Evolutionary conservation across 2,329 filamentous ascomycete genomes (phyloP).

Genomic region (Bertia moriformis): DNA sequence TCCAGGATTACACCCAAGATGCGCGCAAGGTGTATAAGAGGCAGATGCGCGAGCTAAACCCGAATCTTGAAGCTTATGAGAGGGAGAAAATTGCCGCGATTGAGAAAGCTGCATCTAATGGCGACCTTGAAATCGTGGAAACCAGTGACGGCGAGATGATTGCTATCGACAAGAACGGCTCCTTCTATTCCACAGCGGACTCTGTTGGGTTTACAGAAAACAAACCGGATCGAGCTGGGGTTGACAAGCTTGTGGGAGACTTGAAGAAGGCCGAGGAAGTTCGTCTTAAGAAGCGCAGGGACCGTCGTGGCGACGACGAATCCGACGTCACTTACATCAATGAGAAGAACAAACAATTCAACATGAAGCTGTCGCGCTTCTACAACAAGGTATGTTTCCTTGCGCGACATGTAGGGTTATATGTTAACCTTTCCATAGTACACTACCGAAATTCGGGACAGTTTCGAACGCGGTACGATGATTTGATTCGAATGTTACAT

Average conservation of each 20-base stretch:
- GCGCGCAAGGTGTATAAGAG: conserved; percentile 88
- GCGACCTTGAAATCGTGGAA: conserved; percentile 84
- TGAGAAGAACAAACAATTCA: conserved; percentile 99
- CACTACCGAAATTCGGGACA: conserved; percentile 89
- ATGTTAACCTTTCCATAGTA: conserved; percentile 45
- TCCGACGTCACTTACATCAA: conserved; percentile 97
- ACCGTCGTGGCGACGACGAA: conserved; percentile 68
- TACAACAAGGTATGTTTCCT: conserved; percentile 53
- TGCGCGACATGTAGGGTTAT: background rate
- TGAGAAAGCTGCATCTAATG: conserved; percentile 69
- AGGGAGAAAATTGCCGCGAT: conserved; percentile 73
- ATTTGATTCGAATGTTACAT: conserved; percentile 40
- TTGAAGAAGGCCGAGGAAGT: conserved; percentile 78
- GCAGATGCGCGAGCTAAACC: conserved; percentile 63
- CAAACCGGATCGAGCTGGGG: conserved; percentile 71
- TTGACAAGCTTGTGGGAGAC: conserved; percentile 78
- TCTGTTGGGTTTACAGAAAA: conserved; percentile 69
- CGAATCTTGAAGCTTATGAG: conserved; percentile 74
- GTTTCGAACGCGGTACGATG: conserved; percentile 92
- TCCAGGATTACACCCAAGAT: conserved; percentile 77
- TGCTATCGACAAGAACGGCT: conserved; percentile 79
- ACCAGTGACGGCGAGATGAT: conserved; percentile 90
- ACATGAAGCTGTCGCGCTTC: conserved; percentile 87
- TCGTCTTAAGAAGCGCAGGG: conserved; percentile 70
- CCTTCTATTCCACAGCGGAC: conserved; percentile 80